Percentiles rank a stretch among this genome's conserved stretches.
Conservation (phyloP, 2,329 filamentous ascomycete species). For the Apiospora malaysiana region DNA sequence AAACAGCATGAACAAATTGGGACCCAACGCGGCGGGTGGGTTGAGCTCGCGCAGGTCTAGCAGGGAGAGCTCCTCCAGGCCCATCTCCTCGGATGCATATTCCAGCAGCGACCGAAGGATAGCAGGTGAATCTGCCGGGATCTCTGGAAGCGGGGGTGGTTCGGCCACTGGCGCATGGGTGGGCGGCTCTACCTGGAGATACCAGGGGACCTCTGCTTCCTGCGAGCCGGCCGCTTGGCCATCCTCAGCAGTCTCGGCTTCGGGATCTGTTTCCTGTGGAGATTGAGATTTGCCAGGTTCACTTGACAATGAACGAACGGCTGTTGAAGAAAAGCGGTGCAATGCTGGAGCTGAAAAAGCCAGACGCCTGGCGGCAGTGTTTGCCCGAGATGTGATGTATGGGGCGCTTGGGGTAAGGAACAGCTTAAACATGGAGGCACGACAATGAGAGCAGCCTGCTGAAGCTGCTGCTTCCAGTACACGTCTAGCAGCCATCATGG, state of each 20-base stretch:
- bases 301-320: not conserved
- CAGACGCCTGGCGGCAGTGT: conserved; percentile 20
- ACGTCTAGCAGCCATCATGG: conserved; percentile 35
- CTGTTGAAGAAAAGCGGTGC: conserved; percentile 18
- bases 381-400: conserved; percentile 16
- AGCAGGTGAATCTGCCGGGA: conserved; percentile 71
- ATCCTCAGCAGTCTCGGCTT: not conserved
- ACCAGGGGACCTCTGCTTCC: conserved; percentile 66
- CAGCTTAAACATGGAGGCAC: conserved; percentile 34
- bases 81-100: conserved; percentile 82
- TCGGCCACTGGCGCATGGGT: conserved; percentile 55
- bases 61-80: conserved; percentile 80
- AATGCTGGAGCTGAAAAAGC: not conserved
- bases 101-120: conserved; percentile 76
- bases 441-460: conserved; percentile 39
- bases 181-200: conserved; percentile 75
- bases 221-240: conserved; percentile 5
- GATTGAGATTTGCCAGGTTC: not conserved
- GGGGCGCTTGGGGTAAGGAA: conserved; percentile 30
- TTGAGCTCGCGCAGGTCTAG: conserved; percentile 85
- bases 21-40: conserved; percentile 84
- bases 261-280: not conserved
- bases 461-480: conserved; percentile 32
- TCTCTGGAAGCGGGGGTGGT: conserved; percentile 53
- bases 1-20: conserved; percentile 90